phyloP scores from a whole-genome alignment of 2,329 filamentous ascomycete genomes.

The Trichoderma simmonsii region DNA sequence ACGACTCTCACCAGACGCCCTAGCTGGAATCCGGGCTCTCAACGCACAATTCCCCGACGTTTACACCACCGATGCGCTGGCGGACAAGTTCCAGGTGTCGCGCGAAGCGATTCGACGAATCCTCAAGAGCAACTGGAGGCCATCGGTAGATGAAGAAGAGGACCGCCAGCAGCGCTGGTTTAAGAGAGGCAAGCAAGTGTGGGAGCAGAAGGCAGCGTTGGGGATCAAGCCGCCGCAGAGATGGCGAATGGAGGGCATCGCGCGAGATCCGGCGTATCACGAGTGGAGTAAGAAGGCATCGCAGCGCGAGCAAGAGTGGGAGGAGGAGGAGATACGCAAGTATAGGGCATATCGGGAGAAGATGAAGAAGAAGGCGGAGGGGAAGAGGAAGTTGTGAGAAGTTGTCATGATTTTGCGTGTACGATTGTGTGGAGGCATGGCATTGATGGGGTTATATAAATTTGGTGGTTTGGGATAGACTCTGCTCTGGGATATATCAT shows the following conservation, averaged over 20 bases:
- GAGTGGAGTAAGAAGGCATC: constrained; percentile 30
- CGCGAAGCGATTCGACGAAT: constrained; percentile 85
- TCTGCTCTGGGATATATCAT: neutral
- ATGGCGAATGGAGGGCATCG: constrained; percentile 57
- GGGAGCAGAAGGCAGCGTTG: constrained; percentile 57
- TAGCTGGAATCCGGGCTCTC: constrained; percentile 84
- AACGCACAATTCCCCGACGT: constrained; percentile 71
- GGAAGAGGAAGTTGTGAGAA: neutral
- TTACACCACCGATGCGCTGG: constrained; percentile 72
- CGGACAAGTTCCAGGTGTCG: constrained; percentile 79
- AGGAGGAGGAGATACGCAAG: constrained; percentile 29
- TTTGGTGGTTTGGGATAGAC: neutral
- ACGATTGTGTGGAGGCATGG: neutral
- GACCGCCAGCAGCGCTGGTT: constrained; percentile 60
- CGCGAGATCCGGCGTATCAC: constrained; percentile 43
- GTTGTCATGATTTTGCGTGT: neutral
- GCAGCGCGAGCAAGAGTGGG: constrained; percentile 28
- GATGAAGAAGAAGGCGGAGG: constrained; percentile 13
- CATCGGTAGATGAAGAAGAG: constrained; percentile 56
- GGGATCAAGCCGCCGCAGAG: constrained; percentile 59
- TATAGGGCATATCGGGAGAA: constrained; percentile 27
- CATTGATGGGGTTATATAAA: neutral
- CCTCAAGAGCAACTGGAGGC: constrained; percentile 72
- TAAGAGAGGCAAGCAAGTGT: constrained; percentile 57
- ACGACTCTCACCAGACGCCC: constrained; percentile 83